Evolutionary conservation across 306 rosid species (phyloP), one percentile per base, ranked within the genome.

Genomic region (Morella rubra): DNA sequence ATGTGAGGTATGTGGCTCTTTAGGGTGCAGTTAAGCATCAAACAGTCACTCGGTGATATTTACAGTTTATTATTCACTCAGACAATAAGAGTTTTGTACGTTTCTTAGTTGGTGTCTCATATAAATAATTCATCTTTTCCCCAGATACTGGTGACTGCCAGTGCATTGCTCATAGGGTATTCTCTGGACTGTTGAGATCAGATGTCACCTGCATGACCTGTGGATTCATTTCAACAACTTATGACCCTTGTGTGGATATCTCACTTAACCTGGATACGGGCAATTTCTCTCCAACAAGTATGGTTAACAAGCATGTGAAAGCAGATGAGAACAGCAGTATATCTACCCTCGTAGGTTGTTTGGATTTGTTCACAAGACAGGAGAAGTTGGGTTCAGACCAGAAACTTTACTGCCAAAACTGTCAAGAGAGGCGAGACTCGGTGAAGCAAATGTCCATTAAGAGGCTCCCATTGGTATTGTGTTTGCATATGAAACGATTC

Each of bases 301-400:
- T 73, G n/a, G 83, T 82, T 71, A 87, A 84, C n/a, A 93, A 86
- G 82, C 73, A 75, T n/a, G 52, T 40, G 40, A 91, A 89, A 84
- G 65, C 55, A 40, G 79, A 76, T 59, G 90, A 77, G 67, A 78
- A 77, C 72, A 84, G 77, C 44, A 81, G 80, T 74, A 66, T 77
- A 75, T 91, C 92, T 15, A 88, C 92, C 5, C 93, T 93, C 68
- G 69, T 76, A 0, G 91, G 98, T 74, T 93, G 98, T 84, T 88
- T 93, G 75, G 97, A 91, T 71, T 86, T 87, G 85, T 93, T 91
- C 79, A 93, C n/a, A 5, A 83, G 84, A 79, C 97, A 93, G 8
- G 98, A 93, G 81, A 91, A 91, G 89, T 88, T 93, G 86, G 98
- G 98, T 16, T 84, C 98, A 8, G 98, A 93, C 83, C 98, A 91